Percentiles rank a stretch among this genome's conserved stretches.
These are phyloP conservation scores for Ogataea pini DNA, from an alignment of 805 yeast species.

Conservation along the genomic window DNA sequence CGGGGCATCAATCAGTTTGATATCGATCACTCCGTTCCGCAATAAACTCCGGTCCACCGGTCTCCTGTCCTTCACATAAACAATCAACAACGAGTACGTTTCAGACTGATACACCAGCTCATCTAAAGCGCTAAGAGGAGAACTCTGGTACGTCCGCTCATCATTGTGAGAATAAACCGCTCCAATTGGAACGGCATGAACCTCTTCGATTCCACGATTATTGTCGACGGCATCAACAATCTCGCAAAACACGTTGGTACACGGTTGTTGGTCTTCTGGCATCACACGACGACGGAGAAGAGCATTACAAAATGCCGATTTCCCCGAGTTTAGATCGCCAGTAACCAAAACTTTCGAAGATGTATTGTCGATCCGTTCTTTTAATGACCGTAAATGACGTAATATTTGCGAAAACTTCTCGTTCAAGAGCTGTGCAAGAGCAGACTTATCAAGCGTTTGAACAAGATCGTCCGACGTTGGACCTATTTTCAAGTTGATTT, in stretches of 20 bases:
- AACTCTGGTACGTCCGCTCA: slow-evolving; percentile 63
- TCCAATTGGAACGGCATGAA: slow-evolving; percentile 80
- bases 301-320: slow-evolving; percentile 93
- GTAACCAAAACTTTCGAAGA: slow-evolving; percentile 93
- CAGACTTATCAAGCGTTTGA: slow-evolving; percentile 62
- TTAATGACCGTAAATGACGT: slow-evolving; percentile 68
- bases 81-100: slow-evolving; percentile 68
- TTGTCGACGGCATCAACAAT: slow-evolving; percentile 83
- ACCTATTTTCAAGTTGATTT: slow-evolving; percentile 61
- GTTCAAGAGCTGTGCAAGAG: slow-evolving; percentile 68
- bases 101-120: slow-evolving; percentile 75
- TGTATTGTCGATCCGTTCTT: slow-evolving; percentile 85
- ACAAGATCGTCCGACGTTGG: slow-evolving; percentile 45
- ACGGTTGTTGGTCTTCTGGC: slow-evolving; percentile 98
- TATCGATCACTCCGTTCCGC: slow-evolving; percentile 89
- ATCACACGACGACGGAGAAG: slow-evolving; percentile 71
- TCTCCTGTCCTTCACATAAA: slow-evolving; percentile 79
- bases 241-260: slow-evolving; percentile 95
- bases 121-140: slow-evolving; percentile 56
- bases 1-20: slow-evolving; percentile 93
- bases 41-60: slow-evolving; percentile 67
- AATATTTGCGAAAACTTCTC: slow-evolving; percentile 64
- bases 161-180: slow-evolving; percentile 52
- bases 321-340: slow-evolving; percentile 96
- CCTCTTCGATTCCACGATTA: slow-evolving; percentile 71